phyloP scores from a whole-genome alignment of 2,329 filamentous ascomycete genomes.

The Fusarium fujikuroi region DNA sequence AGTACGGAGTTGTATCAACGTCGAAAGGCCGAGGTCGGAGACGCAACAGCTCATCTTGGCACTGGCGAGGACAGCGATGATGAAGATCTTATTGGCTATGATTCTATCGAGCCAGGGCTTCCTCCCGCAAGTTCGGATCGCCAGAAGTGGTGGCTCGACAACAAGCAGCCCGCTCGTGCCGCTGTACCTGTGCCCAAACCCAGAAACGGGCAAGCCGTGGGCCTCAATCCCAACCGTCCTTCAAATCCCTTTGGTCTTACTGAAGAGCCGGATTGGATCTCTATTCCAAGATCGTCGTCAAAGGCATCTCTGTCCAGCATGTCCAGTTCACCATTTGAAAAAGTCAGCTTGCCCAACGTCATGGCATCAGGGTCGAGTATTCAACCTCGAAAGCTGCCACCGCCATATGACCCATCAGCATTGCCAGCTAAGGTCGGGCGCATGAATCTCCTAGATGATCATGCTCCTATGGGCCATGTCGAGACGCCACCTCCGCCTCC shows the following conservation, averaged over 20 bases:
- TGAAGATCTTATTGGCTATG: slow-evolving; percentile 83
- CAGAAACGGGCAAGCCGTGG: slow-evolving; percentile 62
- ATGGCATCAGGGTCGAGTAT: slow-evolving; percentile 58
- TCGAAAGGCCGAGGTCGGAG: slow-evolving; percentile 73
- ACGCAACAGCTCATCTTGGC: slow-evolving; percentile 65
- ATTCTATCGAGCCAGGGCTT: slow-evolving; percentile 82
- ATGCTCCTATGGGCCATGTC: slow-evolving; percentile 38
- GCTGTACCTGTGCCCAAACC: slow-evolving; percentile 71
- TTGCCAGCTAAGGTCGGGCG: slow-evolving; percentile 60
- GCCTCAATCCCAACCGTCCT: slow-evolving; percentile 77
- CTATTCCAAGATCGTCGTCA: slow-evolving; percentile 65
- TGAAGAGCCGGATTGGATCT: slow-evolving; percentile 87
- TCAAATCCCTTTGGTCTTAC: slow-evolving; percentile 84
- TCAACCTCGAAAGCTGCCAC: slow-evolving; percentile 62
- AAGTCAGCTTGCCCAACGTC: slow-evolving; percentile 62
- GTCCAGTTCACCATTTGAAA: slow-evolving; percentile 69
- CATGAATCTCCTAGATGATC: slow-evolving; percentile 56
- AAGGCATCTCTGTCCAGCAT: slow-evolving; percentile 66
- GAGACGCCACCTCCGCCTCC: slow-evolving; percentile 59
- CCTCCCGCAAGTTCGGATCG: slow-evolving; percentile 74
- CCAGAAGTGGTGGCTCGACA: slow-evolving; percentile 77
- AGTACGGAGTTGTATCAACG: slow-evolving; percentile 79
- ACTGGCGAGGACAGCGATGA: slow-evolving; percentile 72
- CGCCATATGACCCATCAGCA: slow-evolving; percentile 59
- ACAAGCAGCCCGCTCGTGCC: slow-evolving; percentile 79